Conservation (phyloP, 805 yeast genomes). For the Sugiyamaella americana region DNA sequence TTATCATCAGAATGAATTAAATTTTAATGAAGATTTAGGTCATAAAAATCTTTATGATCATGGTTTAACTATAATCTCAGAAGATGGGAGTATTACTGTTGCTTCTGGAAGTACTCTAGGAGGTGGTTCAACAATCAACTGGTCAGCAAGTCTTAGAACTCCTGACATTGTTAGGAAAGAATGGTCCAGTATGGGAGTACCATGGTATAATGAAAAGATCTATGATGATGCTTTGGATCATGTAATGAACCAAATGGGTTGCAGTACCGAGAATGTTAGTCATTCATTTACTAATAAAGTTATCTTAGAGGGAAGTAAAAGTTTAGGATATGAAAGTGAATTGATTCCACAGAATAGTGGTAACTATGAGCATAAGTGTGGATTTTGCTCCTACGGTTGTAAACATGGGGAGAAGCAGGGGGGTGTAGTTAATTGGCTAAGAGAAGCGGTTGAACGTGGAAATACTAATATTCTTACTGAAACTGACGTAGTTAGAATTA, state of each 20-base stretch:
- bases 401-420: slow-evolving; percentile 49
- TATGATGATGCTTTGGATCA: slow-evolving; percentile 43
- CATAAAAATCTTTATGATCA: slow-evolving; percentile 36
- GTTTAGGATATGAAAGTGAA: slow-evolving; percentile 40
- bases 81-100: slow-evolving; percentile 34
- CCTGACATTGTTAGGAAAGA: slow-evolving; percentile 46
- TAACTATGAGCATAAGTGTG: slow-evolving; percentile 40
- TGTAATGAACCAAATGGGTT: slow-evolving; percentile 47
- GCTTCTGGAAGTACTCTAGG: slow-evolving; percentile 52
- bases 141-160: slow-evolving; percentile 49
- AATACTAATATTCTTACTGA: slow-evolving; percentile 40
- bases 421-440: slow-evolving; percentile 44
- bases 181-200: slow-evolving; percentile 44
- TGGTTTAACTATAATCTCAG: slow-evolving; percentile 34
- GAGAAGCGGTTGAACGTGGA: slow-evolving; percentile 42
- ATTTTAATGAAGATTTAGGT: slow-evolving; percentile 37
- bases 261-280: slow-evolving; percentile 32
- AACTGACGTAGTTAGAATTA: slow-evolving; percentile 37
- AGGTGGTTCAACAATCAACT: slow-evolving; percentile 53
- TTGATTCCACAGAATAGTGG: slow-evolving; percentile 42
- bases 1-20: slow-evolving; percentile 33
- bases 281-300: slow-evolving; percentile 43
- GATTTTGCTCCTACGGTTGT: slow-evolving; percentile 45
- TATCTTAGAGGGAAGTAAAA: slow-evolving; percentile 39
- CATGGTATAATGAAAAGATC: slow-evolving; percentile 40